Percentiles rank a stretch among this genome's conserved stretches.
Conservation (phyloP, 2,329 filamentous ascomycete species). For the Cladophialophora yegresii region DNA sequence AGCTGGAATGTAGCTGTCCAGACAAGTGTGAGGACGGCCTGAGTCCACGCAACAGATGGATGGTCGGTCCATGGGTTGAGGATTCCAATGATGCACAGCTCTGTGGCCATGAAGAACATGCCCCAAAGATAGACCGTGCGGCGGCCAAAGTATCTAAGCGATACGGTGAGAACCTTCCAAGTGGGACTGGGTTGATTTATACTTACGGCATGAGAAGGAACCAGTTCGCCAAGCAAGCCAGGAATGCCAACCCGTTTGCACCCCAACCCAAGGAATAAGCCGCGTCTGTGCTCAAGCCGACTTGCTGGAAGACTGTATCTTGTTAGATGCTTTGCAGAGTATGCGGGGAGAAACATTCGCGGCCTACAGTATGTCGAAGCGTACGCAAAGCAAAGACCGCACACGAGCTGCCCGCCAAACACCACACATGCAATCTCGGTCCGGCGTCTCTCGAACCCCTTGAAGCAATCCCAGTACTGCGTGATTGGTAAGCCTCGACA, state of each 20-base stretch:
- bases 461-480: constrained; percentile 40
- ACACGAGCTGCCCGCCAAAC: constrained; percentile 65
- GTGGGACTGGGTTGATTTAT: background rate
- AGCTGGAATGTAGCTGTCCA: constrained; percentile 59
- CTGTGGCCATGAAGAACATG: constrained; percentile 38
- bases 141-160: constrained; percentile 61
- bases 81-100: constrained; percentile 39
- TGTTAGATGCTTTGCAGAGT: constrained; percentile 38
- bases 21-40: constrained; percentile 53
- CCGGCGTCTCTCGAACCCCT: constrained; percentile 41
- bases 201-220: constrained; percentile 39
- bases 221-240: constrained; percentile 59
- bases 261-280: constrained; percentile 48
- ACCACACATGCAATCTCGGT: constrained; percentile 53
- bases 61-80: constrained; percentile 21
- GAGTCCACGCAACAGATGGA: constrained; percentile 41
- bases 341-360: constrained; percentile 32
- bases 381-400: constrained; percentile 64
- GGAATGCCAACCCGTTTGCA: constrained; percentile 63
- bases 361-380: constrained; percentile 59
- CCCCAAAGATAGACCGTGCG: constrained; percentile 45
- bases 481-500: constrained; percentile 55
- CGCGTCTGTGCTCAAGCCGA: constrained; percentile 41
- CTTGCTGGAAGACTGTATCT: constrained; percentile 42
- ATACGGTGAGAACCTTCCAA: constrained; percentile 48